Evolutionary conservation across 768 basidiomycete species (phyloP).

Genomic region (Phylloporus scabripes): DNA sequence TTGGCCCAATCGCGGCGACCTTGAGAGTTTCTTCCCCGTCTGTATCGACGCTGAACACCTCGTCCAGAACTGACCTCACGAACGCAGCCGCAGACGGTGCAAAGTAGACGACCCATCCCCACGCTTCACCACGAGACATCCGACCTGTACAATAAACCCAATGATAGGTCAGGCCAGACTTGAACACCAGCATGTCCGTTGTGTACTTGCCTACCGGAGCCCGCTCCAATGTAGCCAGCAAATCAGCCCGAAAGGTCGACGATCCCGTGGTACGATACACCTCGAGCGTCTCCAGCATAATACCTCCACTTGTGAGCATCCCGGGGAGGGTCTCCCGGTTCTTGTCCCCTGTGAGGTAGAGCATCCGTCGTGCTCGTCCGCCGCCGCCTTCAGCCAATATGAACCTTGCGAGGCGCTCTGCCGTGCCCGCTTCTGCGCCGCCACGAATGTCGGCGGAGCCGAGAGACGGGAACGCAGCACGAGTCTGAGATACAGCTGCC

Average conservation of each 20-base stretch:
- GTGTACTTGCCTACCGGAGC: slow-evolving; percentile 21
- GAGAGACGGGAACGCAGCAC: slow-evolving; percentile 31
- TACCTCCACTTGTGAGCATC: slow-evolving; percentile 41
- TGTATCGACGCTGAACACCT: slow-evolving; percentile 32
- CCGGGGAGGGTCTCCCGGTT: slow-evolving; percentile 62
- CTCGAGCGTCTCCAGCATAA: slow-evolving; percentile 47
- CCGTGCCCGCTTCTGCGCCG: slow-evolving; percentile 52
- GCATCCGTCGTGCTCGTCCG: slow-evolving; percentile 30
- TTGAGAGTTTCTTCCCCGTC: slow-evolving; percentile 17
- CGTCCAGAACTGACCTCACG: slow-evolving; percentile 45
- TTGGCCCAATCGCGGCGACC: slow-evolving; percentile 65
- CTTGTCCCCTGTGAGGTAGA: slow-evolving; percentile 87
- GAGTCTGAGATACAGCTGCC: slow-evolving; percentile 32
- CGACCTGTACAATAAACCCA: not conserved
- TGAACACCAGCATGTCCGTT: not conserved
- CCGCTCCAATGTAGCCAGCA: slow-evolving; percentile 32
- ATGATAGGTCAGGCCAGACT: not conserved
- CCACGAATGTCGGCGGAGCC: slow-evolving; percentile 39
- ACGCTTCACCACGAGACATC: slow-evolving; percentile 15
- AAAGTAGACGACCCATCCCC: slow-evolving; percentile 70
- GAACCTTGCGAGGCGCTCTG: slow-evolving; percentile 59
- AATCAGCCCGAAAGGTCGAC: slow-evolving; percentile 40
- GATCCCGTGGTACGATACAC: slow-evolving; percentile 69
- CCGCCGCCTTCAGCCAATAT: slow-evolving; percentile 41
- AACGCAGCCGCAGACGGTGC: slow-evolving; percentile 67